Base-by-base conservation (phyloP, 2,329 filamentous ascomycete genomes). In the Penicillium janthinellum region DNA sequence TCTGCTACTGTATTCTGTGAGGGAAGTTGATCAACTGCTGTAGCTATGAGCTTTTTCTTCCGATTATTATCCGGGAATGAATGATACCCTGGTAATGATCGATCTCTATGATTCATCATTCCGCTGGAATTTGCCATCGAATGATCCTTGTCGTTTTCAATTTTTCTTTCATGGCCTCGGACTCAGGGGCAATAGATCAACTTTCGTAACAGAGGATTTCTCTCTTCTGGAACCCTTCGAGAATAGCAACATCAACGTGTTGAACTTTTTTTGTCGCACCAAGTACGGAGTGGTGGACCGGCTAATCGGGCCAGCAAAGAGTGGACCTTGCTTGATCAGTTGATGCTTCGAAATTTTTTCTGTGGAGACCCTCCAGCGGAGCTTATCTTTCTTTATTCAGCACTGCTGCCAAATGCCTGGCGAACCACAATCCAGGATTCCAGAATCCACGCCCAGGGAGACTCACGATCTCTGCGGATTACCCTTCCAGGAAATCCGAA, bases 391-490 rank as follows among this genome's bases (percentile, higher is more conserved):
- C 56, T 60, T 56, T 61, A 60, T 52, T 56, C 34, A 52, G 15
- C 22, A n/a, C 31, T 37, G 22, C 56, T 57, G 63, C 17, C 17
- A 17, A 17, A 67, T 60, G 54, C 57, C 62, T 59, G 50, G 59
- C 57, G 59, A 65, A 57, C 60, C 57, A 64, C 56, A 56, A 56
- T 56, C 59, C 34, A 37, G 12, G 2, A 38, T 38, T 56, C 59
- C 34, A 37, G 12, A 4, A 38, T 38, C 49, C 49, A 41, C 47
- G 47, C 47, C 17, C 50, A 4, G 54, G 59, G 48, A 55, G 62
- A 60, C 65, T 67, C 62, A 67, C 64, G 67, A 69, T 69, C 67
- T 54, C 62, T 62, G 60, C 67, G 67, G 67, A 61, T 68, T 69
- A 63, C 67, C 59, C 49, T 34, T 54, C 61, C 49, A 28, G 67